Base-by-base conservation (phyloP, 2,329 filamentous ascomycete species). In the Stachybotrys echinatus region DNA sequence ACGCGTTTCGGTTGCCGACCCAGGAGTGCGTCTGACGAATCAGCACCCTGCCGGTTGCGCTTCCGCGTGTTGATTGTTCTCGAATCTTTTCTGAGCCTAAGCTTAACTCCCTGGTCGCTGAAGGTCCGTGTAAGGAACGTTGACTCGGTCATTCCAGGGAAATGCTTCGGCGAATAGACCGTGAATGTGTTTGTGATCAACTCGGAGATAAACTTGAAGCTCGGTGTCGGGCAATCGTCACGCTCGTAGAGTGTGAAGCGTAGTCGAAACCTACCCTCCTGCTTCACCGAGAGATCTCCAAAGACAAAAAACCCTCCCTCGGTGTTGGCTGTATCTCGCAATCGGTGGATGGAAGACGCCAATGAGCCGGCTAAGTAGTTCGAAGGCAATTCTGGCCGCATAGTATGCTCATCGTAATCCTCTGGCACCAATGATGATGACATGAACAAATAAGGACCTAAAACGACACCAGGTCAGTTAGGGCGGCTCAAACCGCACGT, bases 261-360 rank as follows among this genome's bases (percentile, higher is more conserved):
- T 38, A 96, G 76, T 34, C 85, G 77, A 63, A 84, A 92, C 19
- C 74, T 76, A 23, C 91, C 91, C 59, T 88, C 81, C 21, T 83
- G 74, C 62, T 87, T 87, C 52, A 92, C 83, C 0, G 89, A 94
- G 20, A 96, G 74, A 66, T 96, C 90, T 5, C 88, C 88, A 67
- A 95, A 95, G n/a, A 95, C 85, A 61, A 95, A 95, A 70, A 91
- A 95, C 1, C 85, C 89, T 12, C 87, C 87, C 66, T 94, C 89
- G 72, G 74, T 75, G 61, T 91, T 91, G 60, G 86, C 78, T 3
- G 82, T 77, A 63, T 95, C 88, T 65, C 94, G 92, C 48, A 95
- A 72, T 48, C 88, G 80, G 66, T 95, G 88, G 45, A 94, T 75
- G 8, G 90, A 95, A 2, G 90, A 95, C 5, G 88, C 85, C 40